Evolutionary conservation across 306 rosid species (phyloP).

Genomic region (Hippophae tibetana): DNA sequence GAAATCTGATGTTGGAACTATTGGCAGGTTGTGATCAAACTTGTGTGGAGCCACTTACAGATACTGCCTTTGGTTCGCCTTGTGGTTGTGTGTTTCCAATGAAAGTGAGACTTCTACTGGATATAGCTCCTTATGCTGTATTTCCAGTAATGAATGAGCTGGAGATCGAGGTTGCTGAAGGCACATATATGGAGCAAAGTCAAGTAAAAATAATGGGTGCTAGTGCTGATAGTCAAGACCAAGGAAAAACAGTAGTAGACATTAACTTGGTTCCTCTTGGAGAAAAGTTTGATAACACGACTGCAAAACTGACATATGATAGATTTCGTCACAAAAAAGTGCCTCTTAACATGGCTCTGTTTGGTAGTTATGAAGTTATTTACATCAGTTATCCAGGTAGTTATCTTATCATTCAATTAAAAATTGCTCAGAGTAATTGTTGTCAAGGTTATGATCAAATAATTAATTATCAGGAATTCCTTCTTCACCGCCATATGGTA

Average conservation of each 20-base stretch:
- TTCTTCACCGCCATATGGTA: conserved; percentile 45
- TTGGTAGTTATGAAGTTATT: conserved; percentile 60
- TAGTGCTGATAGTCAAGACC: conserved; percentile 69
- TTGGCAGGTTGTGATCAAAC: conserved; percentile 71
- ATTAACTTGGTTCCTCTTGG: conserved; percentile 81
- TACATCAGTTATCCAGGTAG: conserved; percentile 72
- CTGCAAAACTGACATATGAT: conserved; percentile 53
- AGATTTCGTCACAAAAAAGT: conserved; percentile 71
- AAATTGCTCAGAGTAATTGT: conserved; percentile 14
- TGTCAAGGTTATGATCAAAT: conserved; percentile 29
- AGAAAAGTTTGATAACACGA: conserved; percentile 76
- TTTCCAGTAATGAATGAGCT: conserved; percentile 72
- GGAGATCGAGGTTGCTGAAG: conserved; percentile 79
- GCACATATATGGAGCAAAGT: conserved; percentile 76
- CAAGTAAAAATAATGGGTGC: conserved; percentile 98
- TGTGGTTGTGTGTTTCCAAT: conserved; percentile 96
- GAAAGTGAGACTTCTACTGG: conserved; percentile 74
- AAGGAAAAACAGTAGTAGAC: conserved; percentile 64
- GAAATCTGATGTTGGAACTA: conserved; percentile 8
- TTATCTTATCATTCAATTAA: conserved; percentile 18
- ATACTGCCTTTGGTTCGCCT: conserved; percentile 82
- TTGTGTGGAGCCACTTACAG: conserved; percentile 69
- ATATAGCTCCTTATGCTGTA: conserved; percentile 58
- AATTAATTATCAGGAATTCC: conserved; percentile 56
- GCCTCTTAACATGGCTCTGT: conserved; percentile 58